Percentiles rank a stretch among this genome's conserved stretches.
Evolutionary conservation across 2,329 filamentous ascomycete genomes (phyloP).

Genomic region (Xenosphaeropsis pyriputrescens): DNA sequence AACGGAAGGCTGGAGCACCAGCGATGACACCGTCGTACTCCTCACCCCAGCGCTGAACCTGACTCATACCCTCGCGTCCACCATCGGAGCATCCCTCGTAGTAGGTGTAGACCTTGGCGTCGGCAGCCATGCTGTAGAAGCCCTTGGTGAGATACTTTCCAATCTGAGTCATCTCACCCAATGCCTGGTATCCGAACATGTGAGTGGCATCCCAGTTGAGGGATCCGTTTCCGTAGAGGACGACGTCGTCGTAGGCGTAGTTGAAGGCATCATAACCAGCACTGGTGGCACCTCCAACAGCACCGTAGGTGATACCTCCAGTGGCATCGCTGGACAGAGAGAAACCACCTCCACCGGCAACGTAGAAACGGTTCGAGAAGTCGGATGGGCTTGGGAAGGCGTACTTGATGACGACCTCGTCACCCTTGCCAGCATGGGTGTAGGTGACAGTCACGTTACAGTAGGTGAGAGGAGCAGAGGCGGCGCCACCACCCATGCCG

Average conservation of each 20-base stretch:
- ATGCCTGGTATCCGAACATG: conserved; percentile 34
- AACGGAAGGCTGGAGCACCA: conserved; percentile 21
- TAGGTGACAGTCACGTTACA: conserved; percentile 23
- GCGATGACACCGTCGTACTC: conserved; percentile 23
- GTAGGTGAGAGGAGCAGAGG: conserved; percentile 16
- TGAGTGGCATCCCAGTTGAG: conserved; percentile 33
- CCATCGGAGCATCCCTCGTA: conserved; percentile 21
- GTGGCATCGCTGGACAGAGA: conserved; percentile 21
- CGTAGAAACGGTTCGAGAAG: conserved; percentile 29
- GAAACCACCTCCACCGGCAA: conserved; percentile 28
- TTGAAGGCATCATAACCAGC: conserved; percentile 28
- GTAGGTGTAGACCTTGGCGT: conserved; percentile 16
- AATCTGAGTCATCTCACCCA: conserved; percentile 33
- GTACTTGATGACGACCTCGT: conserved; percentile 20
- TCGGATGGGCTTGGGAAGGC: conserved; percentile 19
- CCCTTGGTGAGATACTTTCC: conserved; percentile 26
- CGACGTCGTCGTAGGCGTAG: conserved; percentile 21
- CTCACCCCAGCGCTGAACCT: conserved; percentile 19
- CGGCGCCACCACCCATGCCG: conserved; percentile 8
- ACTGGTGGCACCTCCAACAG: conserved; percentile 23
- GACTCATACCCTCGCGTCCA: conserved; percentile 19
- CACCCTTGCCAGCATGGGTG: conserved; percentile 17
- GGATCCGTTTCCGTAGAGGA: conserved; percentile 30
- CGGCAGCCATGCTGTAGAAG: conserved; percentile 20
- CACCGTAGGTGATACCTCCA: conserved; percentile 25